Base-by-base conservation (phyloP, 768 basidiomycete genomes). In the Phlebiopsis flavidoalba region DNA sequence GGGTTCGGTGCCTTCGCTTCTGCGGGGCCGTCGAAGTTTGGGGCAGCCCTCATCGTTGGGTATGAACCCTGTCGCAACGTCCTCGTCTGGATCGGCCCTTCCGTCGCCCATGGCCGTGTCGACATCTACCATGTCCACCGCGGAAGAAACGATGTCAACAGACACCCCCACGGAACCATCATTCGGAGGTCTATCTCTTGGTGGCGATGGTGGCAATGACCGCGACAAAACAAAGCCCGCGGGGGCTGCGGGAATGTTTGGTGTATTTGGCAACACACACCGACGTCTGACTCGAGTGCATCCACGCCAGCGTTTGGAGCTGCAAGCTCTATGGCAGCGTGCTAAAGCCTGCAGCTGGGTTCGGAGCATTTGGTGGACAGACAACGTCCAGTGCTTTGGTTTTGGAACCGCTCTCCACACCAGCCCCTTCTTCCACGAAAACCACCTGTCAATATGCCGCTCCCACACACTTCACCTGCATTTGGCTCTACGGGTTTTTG, bases 301-400 rank as follows among this genome's bases (percentile, higher is more conserved):
- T 14, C 47, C 31, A 48, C 61, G 15, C 51, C 66, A 2, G n/a
- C 63, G 4, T 56, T 58, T 21, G 65, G 58, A 10, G 60, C 65
- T 5, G 56, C 50, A 40, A 63, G 61, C 19, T 8, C 65, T 0
- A 63, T 63, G 2, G 68, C 21, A 63, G 59, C 52, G 49, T 63
- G 7, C n/a, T 66, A 12, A 64, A 66, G 35, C 69, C 71, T 14
- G 65, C 67, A 0, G 65, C 68, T 0, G 73, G 73, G 0, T 70
- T 72, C 35, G 73, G 73, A 2, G 67, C 71, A 3, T 73, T 72
- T 54, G 67, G 65, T 8, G 69, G 64, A 35, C 62, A 60, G 37
- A 61, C 59, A 1, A 35, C 59, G 36, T 60, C 63, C 6, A 60
- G 67, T 1, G 64, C 65, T 26, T 61, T 55, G 5, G 37, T 64